These are phyloP conservation scores for Pseudozyma pruni DNA, from an alignment of 1,284 basidiomycete genomes.

Conservation along the genomic window DNA sequence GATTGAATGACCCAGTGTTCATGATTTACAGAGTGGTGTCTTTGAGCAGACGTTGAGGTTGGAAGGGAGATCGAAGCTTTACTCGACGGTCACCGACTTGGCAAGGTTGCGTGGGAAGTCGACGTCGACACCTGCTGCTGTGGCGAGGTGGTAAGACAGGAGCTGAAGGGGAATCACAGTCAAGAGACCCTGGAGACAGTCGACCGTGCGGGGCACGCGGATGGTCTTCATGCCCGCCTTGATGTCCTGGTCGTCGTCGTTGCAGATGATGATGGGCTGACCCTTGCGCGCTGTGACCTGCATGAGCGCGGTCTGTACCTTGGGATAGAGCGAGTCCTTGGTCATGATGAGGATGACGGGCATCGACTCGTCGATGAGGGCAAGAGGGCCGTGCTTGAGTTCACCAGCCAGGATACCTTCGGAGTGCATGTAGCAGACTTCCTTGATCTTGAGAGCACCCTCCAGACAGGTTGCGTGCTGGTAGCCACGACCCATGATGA, in stretches of 20 bases:
- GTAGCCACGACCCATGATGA: conserved; percentile 98
- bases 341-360: conserved; percentile 90
- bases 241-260: conserved; percentile 88
- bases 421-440: conserved; percentile 76
- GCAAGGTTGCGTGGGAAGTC: conserved; percentile 97
- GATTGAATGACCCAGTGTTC: conserved; percentile 13
- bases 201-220: conserved; percentile 81
- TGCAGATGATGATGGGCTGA: conserved; percentile 91
- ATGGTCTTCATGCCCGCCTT: conserved; percentile 80
- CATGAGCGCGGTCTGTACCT: conserved; percentile 93
- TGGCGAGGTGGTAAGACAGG: conserved; percentile 94
- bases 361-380: conserved; percentile 97
- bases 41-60: neutral
- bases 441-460: conserved; percentile 99
- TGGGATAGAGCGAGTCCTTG: conserved; percentile 96
- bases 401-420: conserved; percentile 90
- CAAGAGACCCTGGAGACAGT: conserved; percentile 93
- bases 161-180: conserved; percentile 97
- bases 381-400: conserved; percentile 97
- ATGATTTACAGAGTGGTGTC: conserved; percentile 29
- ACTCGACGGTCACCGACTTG: conserved; percentile 68
- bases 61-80: conserved; percentile 7
- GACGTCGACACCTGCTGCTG: conserved; percentile 94
- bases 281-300: conserved; percentile 98
- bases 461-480: conserved; percentile 98